phyloP scores from a whole-genome alignment of 805 yeast genomes.

The Wickerhamiella sergipiensis region DNA sequence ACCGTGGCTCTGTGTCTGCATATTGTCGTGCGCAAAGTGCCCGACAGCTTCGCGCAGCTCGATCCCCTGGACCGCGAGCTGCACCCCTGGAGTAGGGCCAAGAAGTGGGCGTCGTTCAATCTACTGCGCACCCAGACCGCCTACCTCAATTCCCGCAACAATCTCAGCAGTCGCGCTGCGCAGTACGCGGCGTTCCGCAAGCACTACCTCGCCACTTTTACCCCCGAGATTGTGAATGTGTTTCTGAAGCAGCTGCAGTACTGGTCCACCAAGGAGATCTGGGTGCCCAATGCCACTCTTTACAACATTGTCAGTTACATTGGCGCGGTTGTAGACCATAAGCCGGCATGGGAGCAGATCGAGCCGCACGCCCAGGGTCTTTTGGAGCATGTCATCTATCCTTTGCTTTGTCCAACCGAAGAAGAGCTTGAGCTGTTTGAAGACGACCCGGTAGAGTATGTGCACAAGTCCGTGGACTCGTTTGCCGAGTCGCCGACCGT shows the following conservation, averaged over 20 bases:
- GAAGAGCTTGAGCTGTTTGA: constrained; percentile 63
- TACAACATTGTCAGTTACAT: constrained; percentile 52
- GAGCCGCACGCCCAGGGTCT: constrained; percentile 53
- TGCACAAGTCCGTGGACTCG: constrained; percentile 53
- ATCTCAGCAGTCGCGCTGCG: constrained; percentile 25
- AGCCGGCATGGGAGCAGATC: constrained; percentile 48
- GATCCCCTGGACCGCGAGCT: constrained; percentile 36
- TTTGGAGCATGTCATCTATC: constrained; percentile 59
- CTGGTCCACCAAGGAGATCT: constrained; percentile 54
- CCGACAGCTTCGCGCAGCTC: constrained; percentile 36
- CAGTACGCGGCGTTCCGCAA: constrained; percentile 46
- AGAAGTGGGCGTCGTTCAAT: constrained; percentile 83
- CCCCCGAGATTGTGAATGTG: constrained; percentile 59
- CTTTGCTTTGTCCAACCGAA: constrained; percentile 57
- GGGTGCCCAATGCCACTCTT: constrained; percentile 57
- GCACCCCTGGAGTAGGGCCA: constrained; percentile 58
- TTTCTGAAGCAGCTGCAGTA: constrained; percentile 52
- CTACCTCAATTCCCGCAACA: constrained; percentile 33
- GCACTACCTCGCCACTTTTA: constrained; percentile 41
- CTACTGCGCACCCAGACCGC: constrained; percentile 56
- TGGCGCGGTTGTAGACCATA: constrained; percentile 44
- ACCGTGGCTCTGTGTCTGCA: constrained; percentile 74
- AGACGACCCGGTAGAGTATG: constrained; percentile 78
- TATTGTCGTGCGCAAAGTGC: constrained; percentile 46
- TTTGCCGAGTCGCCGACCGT: constrained; percentile 52